Conservation (phyloP, 2,329 filamentous ascomycete species). For the Chrysosporium queenslandicum region DNA sequence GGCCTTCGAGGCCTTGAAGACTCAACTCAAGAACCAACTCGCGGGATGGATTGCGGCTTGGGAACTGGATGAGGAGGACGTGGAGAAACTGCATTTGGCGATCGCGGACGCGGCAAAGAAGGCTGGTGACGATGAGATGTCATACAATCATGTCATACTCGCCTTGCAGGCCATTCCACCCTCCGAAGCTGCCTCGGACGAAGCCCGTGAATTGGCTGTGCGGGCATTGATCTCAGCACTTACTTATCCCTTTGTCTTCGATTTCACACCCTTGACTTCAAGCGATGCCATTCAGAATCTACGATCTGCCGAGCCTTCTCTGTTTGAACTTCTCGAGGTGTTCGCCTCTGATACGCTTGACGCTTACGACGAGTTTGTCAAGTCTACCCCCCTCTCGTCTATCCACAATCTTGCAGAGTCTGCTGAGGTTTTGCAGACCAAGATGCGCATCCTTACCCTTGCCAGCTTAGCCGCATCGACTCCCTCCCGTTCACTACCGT, state of each 20-base stretch:
- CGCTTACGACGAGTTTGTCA: slow-evolving; percentile 90
- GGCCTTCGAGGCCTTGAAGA: slow-evolving; percentile 73
- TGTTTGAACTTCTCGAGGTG: slow-evolving; percentile 88
- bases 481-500: slow-evolving; percentile 77
- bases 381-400: slow-evolving; percentile 40
- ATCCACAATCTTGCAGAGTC: slow-evolving; percentile 79
- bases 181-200: slow-evolving; percentile 44
- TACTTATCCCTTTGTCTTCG: slow-evolving; percentile 55
- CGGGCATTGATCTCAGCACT: slow-evolving; percentile 59
- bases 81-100: slow-evolving; percentile 73
- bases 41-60: slow-evolving; percentile 73
- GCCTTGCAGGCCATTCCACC: slow-evolving; percentile 68
- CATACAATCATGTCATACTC: slow-evolving; percentile 61
- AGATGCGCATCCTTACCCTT: slow-evolving; percentile 92
- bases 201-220: slow-evolving; percentile 50
- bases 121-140: slow-evolving; percentile 64
- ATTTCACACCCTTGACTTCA: slow-evolving; percentile 61
- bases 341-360: slow-evolving; percentile 91
- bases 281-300: slow-evolving; percentile 76
- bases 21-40: slow-evolving; percentile 67
- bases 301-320: slow-evolving; percentile 68
- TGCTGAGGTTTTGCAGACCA: slow-evolving; percentile 71
- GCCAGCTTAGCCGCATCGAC: slow-evolving; percentile 77
- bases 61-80: slow-evolving; percentile 71
- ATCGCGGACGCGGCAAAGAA: slow-evolving; percentile 73